Conservation (phyloP, 2,329 filamentous ascomycete species). For the Exophiala alcalophila region DNA sequence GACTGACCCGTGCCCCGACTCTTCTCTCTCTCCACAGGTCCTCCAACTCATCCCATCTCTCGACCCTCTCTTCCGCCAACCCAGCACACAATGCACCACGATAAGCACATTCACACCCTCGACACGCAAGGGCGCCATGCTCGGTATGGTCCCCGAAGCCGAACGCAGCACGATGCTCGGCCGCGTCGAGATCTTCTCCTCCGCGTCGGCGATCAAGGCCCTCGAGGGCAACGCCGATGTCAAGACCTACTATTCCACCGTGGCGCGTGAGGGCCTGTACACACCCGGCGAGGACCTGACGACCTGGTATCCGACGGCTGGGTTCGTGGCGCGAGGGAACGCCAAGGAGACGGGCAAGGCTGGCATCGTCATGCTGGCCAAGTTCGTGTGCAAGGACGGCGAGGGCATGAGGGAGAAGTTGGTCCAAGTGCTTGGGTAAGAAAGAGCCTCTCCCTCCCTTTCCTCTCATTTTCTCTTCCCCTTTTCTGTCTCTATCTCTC, state of each 20-base stretch:
- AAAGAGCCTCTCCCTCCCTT: not conserved
- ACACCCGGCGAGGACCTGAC: conserved; percentile 13
- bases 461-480: not conserved
- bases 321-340: conserved; percentile 26
- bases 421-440: conserved; percentile 25
- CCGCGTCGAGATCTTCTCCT: conserved; percentile 21
- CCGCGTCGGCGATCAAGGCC: conserved; percentile 6
- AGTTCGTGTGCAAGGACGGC: conserved; percentile 26
- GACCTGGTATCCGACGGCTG: conserved; percentile 24
- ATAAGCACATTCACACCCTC: conserved; percentile 96
- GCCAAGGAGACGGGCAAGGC: conserved; percentile 17
- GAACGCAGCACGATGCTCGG: conserved; percentile 14
- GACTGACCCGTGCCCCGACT: too few relatives aligned
- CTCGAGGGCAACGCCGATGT: conserved; percentile 8
- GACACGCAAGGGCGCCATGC: conserved; percentile 92
- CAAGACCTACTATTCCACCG: conserved; percentile 11
- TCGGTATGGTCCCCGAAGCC: conserved; percentile 70
- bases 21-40: conserved; percentile 2
- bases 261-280: conserved; percentile 17
- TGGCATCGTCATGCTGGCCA: conserved; percentile 27
- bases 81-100: conserved; percentile 45
- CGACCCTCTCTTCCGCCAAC: conserved; percentile 6
- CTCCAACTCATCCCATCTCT: conserved; percentile 1
- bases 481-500: not conserved
- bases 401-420: conserved; percentile 19